These are phyloP conservation scores for Alternaria sp. DNA, from an alignment of 2,329 filamentous ascomycete species.

Conservation along the genomic window DNA sequence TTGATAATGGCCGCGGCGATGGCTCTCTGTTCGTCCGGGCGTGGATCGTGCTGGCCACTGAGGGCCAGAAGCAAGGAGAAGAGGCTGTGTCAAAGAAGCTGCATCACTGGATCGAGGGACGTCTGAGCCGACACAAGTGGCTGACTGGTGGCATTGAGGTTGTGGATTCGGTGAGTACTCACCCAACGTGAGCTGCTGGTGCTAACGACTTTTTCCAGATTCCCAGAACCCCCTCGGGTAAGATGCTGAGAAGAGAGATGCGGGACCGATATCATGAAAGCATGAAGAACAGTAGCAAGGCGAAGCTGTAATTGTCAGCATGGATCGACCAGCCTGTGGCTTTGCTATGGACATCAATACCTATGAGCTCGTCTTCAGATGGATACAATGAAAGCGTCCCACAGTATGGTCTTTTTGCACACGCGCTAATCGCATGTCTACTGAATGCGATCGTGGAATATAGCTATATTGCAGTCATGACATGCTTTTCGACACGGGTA, in stretches of 20 bases:
- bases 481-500: neutral
- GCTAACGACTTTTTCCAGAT: conserved; percentile 21
- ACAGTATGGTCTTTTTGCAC: neutral
- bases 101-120: conserved; percentile 26
- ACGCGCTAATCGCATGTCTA: neutral
- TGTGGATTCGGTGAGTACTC: conserved; percentile 33
- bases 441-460: neutral
- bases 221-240: conserved; percentile 35
- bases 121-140: conserved; percentile 40
- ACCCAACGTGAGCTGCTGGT: no score
- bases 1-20: conserved; percentile 38
- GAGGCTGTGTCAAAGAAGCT: conserved; percentile 25
- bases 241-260: conserved; percentile 41
- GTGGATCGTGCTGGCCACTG: conserved; percentile 36
- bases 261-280: conserved; percentile 34
- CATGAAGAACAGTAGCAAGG: conserved; percentile 22
- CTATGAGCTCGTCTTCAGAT: neutral
- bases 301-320: conserved; percentile 19
- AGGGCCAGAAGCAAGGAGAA: conserved; percentile 21
- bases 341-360: neutral
- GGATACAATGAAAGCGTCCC: accelerated
- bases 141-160: conserved; percentile 38
- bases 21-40: conserved; percentile 38
- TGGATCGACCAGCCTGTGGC: neutral
- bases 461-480: neutral